Conservation (phyloP, 2,329 filamentous ascomycete species). For the Mycocentrospora acerina region DNA sequence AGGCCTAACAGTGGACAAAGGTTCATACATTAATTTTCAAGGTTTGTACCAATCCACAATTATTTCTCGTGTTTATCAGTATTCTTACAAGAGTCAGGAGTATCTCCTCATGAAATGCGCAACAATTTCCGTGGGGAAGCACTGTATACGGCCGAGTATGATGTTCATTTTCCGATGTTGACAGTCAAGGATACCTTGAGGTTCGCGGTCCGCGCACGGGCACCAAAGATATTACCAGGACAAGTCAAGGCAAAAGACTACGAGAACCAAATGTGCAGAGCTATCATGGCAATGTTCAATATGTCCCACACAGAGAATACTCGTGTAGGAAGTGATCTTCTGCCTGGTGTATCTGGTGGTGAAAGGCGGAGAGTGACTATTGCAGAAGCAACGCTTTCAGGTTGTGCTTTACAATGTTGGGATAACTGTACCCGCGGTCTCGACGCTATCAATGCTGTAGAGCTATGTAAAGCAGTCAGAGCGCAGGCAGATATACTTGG, state of each 20-base stretch:
- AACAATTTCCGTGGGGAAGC: constrained; percentile 73
- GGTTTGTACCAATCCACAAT: too few species aligned
- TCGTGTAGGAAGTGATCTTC: constrained; percentile 68
- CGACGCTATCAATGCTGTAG: constrained; percentile 55
- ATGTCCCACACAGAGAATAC: constrained; percentile 68
- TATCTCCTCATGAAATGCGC: constrained; percentile 63
- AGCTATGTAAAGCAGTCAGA: constrained; percentile 57
- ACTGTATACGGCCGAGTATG: constrained; percentile 79
- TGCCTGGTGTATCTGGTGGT: constrained; percentile 70
- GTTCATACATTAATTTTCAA: constrained; percentile 79
- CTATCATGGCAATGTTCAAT: constrained; percentile 72
- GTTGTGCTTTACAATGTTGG: constrained; percentile 56
- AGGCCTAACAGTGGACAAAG: constrained; percentile 69
- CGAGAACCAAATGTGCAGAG: constrained; percentile 40
- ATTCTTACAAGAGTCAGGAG: too few species aligned
- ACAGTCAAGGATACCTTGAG: constrained; percentile 80
- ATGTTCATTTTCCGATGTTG: constrained; percentile 76
- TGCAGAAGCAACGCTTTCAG: constrained; percentile 45
- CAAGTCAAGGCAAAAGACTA: background rate
- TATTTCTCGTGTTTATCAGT: too few species aligned
- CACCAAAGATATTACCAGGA: background rate
- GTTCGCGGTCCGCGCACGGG: constrained; percentile 70
- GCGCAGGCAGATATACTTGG: constrained; percentile 53
- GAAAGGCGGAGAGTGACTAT: constrained; percentile 50
- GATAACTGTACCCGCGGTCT: constrained; percentile 35